phyloP scores from a whole-genome alignment of 257 asterid genomes.

The Ballota nigra region DNA sequence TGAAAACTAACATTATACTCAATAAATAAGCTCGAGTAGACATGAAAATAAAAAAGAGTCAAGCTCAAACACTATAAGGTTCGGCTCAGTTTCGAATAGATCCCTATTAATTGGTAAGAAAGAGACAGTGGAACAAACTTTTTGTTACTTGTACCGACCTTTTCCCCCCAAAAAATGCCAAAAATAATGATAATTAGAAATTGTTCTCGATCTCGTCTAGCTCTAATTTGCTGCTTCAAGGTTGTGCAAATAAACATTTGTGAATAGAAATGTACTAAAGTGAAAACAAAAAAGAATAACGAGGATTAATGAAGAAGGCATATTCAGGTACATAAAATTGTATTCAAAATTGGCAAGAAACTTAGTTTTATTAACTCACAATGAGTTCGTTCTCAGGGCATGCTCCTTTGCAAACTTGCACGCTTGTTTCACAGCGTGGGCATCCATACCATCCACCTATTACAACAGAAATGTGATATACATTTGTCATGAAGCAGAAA shows the following conservation, averaged over 20 bases:
- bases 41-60: too few species aligned
- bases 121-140: background rate
- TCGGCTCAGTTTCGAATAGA: too few species aligned
- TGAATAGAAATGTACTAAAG: background rate
- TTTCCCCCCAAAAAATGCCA: background rate
- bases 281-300: background rate
- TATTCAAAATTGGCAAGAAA: background rate
- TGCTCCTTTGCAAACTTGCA: constrained; percentile 96
- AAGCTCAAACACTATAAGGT: too few species aligned
- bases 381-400: constrained; percentile 91
- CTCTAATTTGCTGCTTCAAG: background rate
- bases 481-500: background rate
- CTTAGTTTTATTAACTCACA: constrained; percentile 50
- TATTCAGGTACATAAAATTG: background rate
- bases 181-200: constrained; percentile 10
- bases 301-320: background rate
- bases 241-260: background rate
- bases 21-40: too few species aligned
- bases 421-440: constrained; percentile 92
- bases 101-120: background rate
- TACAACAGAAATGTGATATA: constrained; percentile 2
- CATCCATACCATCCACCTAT: constrained; percentile 99
- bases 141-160: background rate
- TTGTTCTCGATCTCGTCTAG: background rate
- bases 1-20: too few species aligned